Conservation (phyloP, 495 filamentous ascomycete genomes). For the Penicillium tannophilum region DNA sequence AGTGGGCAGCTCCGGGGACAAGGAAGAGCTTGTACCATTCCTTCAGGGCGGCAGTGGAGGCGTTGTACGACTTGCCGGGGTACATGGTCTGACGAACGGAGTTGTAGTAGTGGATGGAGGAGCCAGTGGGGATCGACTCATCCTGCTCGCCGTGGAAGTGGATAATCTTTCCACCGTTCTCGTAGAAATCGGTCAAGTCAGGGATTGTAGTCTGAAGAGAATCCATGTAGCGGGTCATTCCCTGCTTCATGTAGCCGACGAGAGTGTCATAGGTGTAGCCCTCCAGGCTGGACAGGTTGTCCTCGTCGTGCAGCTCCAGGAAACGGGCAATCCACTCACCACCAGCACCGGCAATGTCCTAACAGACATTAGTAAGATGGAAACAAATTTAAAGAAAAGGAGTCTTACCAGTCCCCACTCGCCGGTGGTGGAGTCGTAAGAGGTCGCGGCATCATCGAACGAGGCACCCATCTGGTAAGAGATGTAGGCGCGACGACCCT, state of each 20-base stretch:
- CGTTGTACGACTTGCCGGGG: constrained; percentile 35
- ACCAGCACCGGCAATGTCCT: constrained; percentile 34
- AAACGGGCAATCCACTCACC: constrained; percentile 36
- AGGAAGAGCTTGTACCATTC: constrained; percentile 56
- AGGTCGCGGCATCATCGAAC: constrained; percentile 47
- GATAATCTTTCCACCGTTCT: constrained; percentile 52
- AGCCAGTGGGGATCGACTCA: constrained; percentile 45
- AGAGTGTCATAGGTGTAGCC: constrained; percentile 53
- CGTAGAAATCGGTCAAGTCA: constrained; percentile 46
- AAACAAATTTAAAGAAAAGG: no score
- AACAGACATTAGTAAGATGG: neutral
- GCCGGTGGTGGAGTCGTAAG: constrained; percentile 42
- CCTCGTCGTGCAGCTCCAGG: constrained; percentile 32
- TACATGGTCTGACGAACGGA: constrained; percentile 55
- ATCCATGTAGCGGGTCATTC: constrained; percentile 38
- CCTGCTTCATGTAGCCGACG: constrained; percentile 27
- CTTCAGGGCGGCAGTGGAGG: constrained; percentile 36
- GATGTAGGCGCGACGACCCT: constrained; percentile 48
- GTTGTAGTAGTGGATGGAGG: constrained; percentile 51
- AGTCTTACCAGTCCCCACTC: constrained; percentile 35
- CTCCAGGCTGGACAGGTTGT: constrained; percentile 36
- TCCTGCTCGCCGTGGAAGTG: constrained; percentile 57
- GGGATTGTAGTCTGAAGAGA: constrained; percentile 41
- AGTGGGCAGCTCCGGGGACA: constrained; percentile 54
- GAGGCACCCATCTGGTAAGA: constrained; percentile 43